phyloP scores from a whole-genome alignment of 306 rosid genomes.

The Medicago lupulina region DNA sequence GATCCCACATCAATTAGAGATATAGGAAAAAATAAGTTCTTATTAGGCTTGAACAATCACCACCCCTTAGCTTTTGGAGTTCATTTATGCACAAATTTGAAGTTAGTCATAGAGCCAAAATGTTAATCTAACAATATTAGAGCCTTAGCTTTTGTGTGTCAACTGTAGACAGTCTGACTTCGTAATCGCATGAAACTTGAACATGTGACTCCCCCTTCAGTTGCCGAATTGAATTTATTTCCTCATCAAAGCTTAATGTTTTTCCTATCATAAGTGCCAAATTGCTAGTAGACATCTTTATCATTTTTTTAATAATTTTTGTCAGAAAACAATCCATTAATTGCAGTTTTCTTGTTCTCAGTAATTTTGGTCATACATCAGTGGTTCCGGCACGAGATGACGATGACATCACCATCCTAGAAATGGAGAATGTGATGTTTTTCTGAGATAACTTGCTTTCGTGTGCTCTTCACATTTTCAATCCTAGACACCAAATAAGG shows the following conservation, averaged over 20 bases:
- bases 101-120: neutral
- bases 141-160: neutral
- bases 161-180: neutral
- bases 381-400: constrained; percentile 43
- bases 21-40: neutral
- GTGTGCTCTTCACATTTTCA: constrained; percentile 50
- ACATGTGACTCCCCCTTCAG: neutral
- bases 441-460: constrained; percentile 41
- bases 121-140: neutral
- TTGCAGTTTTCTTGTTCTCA: constrained; percentile 23
- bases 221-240: neutral
- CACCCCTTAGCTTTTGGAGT: neutral
- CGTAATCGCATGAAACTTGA: neutral
- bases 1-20: neutral
- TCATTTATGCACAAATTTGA: constrained; percentile 1
- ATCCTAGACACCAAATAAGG: constrained; percentile 58
- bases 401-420: constrained; percentile 14
- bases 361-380: constrained; percentile 55
- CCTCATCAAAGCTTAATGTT: neutral
- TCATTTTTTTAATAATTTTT: neutral
- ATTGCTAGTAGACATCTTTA: neutral
- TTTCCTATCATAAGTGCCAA: neutral
- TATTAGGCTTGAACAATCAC: neutral
- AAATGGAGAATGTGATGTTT: constrained; percentile 36
- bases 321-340: constrained; percentile 18